Percentiles rank a stretch among this genome's conserved stretches.
phyloP scores from a whole-genome alignment of 495 filamentous ascomycete species.

The Penicillium lividum region DNA sequence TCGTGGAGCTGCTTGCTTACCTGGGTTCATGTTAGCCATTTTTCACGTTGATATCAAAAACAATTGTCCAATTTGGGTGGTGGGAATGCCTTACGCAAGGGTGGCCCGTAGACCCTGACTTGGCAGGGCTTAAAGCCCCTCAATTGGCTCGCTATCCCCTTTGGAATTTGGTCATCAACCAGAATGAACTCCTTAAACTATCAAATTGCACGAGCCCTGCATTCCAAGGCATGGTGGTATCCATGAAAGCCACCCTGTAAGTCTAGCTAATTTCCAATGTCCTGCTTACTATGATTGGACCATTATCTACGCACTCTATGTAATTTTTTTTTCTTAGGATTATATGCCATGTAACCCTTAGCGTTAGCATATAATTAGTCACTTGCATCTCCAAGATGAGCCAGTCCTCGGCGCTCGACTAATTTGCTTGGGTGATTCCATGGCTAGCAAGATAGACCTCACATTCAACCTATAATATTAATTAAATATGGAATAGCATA shows the following conservation, averaged over 20 bases:
- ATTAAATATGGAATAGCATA: not conserved
- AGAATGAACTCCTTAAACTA: slow-evolving; percentile 18
- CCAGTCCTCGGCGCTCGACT: not conserved
- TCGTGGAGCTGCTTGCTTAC: slow-evolving; percentile 12
- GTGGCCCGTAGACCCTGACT: slow-evolving; percentile 10
- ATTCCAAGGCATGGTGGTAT: slow-evolving; percentile 25
- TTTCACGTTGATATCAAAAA: slow-evolving; percentile 15
- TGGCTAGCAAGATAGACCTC: not conserved
- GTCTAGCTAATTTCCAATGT: not conserved
- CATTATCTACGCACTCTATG: not conserved
- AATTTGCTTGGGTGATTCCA: not conserved
- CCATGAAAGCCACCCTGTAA: slow-evolving; percentile 16
- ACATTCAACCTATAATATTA: not conserved
- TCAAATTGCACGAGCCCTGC: slow-evolving; percentile 18
- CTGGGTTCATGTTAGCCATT: slow-evolving; percentile 5
- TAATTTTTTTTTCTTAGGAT: not conserved
- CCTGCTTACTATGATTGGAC: not conserved
- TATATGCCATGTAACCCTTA: not conserved
- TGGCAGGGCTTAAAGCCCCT: slow-evolving; percentile 1
- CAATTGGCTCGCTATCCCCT: slow-evolving; percentile 14
- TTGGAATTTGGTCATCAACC: slow-evolving; percentile 19
- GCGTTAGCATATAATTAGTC: not conserved
- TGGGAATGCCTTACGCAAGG: slow-evolving; percentile 28
- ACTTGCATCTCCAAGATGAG: not conserved
- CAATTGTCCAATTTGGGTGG: slow-evolving; percentile 19